Conservation (phyloP, 1,284 basidiomycete genomes). For the Peniophora sp. region DNA sequence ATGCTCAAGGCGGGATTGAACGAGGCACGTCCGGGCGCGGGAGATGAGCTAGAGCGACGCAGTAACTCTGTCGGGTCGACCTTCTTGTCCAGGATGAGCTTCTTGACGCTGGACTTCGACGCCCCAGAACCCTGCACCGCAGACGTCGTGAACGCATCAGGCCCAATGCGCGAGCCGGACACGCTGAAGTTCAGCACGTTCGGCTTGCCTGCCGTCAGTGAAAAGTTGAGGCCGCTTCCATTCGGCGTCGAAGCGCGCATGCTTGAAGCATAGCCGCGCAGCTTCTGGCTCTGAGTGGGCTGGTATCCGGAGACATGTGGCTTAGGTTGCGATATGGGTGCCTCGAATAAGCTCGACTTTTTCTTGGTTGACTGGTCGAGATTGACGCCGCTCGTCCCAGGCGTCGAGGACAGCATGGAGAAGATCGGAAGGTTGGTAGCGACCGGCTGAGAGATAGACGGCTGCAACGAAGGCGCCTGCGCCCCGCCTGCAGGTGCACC, state of each 20-base stretch:
- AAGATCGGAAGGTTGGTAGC: constrained; percentile 76
- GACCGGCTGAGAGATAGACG: constrained; percentile 89
- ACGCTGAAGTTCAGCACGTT: constrained; percentile 45
- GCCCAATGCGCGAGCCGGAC: constrained; percentile 31
- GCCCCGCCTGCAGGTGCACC: constrained; percentile 30
- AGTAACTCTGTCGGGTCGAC: constrained; percentile 66
- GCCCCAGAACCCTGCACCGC: constrained; percentile 59
- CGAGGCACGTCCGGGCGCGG: constrained; percentile 43
- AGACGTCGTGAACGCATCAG: constrained; percentile 60
- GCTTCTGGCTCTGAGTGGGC: constrained; percentile 51
- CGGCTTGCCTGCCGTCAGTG: constrained; percentile 44
- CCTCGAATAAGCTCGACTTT: constrained; percentile 64
- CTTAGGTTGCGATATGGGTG: constrained; percentile 57
- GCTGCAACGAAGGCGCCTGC: constrained; percentile 53
- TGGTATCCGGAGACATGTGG: constrained; percentile 56
- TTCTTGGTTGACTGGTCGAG: constrained; percentile 63
- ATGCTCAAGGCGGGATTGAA: constrained; percentile 70
- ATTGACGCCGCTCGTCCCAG: constrained; percentile 31
- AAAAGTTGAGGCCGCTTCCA: constrained; percentile 30
- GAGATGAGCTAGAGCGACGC: constrained; percentile 41
- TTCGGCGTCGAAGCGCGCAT: constrained; percentile 24
- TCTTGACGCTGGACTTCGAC: constrained; percentile 83
- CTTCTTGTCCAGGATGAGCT: constrained; percentile 83
- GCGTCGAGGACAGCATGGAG: constrained; percentile 62
- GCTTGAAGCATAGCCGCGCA: constrained; percentile 57